phyloP scores from a whole-genome alignment of 441 rosid genomes.

The Mallotus japonicus region DNA sequence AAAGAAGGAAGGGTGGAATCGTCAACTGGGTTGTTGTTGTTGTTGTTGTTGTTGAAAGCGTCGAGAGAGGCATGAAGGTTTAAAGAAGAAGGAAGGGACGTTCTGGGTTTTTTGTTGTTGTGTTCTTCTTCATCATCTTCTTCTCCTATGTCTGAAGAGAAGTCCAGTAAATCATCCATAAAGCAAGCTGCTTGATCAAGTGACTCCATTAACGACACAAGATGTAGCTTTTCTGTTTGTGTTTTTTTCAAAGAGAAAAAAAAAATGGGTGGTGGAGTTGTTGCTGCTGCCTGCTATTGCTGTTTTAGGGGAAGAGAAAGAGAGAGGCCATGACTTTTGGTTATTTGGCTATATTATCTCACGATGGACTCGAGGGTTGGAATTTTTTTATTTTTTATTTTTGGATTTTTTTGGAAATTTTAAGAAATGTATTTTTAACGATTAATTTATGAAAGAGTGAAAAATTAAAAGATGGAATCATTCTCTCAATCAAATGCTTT shows the following conservation, averaged over 20 bases:
- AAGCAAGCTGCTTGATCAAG: constrained; percentile 46
- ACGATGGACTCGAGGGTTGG: constrained; percentile 21
- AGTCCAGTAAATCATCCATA: constrained; percentile 68
- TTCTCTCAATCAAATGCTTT: no score
- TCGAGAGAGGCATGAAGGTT: constrained; percentile 22
- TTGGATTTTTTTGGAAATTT: constrained; percentile 9
- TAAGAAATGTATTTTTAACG: not conserved
- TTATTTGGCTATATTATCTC: constrained; percentile 16
- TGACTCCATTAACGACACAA: constrained; percentile 33
- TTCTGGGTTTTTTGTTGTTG: constrained; percentile 25
- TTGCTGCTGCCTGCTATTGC: not conserved
- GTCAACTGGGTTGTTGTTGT: constrained; percentile 10
- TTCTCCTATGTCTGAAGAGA: constrained; percentile 49
- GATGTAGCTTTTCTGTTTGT: not conserved
- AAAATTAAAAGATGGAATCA: no score
- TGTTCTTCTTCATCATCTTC: constrained; percentile 44
- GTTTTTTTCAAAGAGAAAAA: not conserved
- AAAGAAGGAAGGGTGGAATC: constrained; percentile 21
- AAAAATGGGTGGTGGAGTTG: not conserved
- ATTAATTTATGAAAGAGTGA: no score
- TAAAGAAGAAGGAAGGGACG: constrained; percentile 25
- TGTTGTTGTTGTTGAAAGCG: constrained; percentile 8
- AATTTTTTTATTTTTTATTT: not conserved
- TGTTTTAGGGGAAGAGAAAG: not conserved
- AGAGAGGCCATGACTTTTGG: not conserved